phyloP scores from a whole-genome alignment of 768 basidiomycete genomes.

The Phylloporus sp. region DNA sequence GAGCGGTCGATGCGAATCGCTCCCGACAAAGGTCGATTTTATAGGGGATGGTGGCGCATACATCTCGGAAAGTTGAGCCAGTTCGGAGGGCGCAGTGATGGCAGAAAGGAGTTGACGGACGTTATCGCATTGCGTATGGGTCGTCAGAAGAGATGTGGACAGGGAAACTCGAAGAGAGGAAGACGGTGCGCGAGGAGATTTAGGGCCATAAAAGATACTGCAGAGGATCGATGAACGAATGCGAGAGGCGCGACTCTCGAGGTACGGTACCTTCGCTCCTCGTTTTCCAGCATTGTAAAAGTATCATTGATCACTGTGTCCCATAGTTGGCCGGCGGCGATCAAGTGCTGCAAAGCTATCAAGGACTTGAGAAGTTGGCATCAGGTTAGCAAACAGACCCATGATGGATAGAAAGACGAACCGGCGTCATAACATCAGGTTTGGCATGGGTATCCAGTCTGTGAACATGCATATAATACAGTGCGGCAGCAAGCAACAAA shows the following conservation, averaged over 20 bases:
- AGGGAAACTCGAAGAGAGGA: constrained; percentile 58
- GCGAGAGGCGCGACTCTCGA: neutral
- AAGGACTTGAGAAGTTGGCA: constrained; percentile 47
- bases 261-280: constrained; percentile 57
- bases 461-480: constrained; percentile 39
- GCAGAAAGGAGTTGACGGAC: constrained; percentile 75
- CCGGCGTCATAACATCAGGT: constrained; percentile 49
- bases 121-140: constrained; percentile 76
- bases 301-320: constrained; percentile 70
- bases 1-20: constrained; percentile 38
- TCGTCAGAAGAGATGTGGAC: constrained; percentile 67
- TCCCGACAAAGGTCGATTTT: constrained; percentile 23
- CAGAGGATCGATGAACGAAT: constrained; percentile 5
- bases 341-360: constrained; percentile 60
- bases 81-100: constrained; percentile 62
- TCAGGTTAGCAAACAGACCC: constrained; percentile 1
- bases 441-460: constrained; percentile 28
- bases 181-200: constrained; percentile 31
- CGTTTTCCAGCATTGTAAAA: constrained; percentile 57
- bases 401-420: constrained; percentile 23
- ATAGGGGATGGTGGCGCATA: constrained; percentile 74
- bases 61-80: constrained; percentile 83
- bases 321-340: constrained; percentile 66
- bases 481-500: constrained; percentile 34
- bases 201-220: constrained; percentile 37